Evolutionary conservation across 768 basidiomycete species (phyloP).

Genomic region (Sistotremastrum niveocremeum): DNA sequence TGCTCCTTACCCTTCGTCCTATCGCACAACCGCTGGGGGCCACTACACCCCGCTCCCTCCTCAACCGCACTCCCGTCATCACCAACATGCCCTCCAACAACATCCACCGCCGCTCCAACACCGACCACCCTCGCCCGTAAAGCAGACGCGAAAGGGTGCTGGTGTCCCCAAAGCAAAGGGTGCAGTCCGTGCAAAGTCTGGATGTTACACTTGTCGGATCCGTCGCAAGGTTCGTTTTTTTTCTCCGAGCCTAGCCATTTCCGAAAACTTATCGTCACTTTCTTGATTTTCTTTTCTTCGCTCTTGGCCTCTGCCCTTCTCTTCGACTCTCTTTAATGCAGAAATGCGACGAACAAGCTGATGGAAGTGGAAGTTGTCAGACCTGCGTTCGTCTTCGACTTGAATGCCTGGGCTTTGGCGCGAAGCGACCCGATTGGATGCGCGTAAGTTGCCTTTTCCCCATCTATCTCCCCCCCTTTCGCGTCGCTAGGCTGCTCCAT

Average conservation of each 20-base stretch:
- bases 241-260: neutral
- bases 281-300: slow-evolving; percentile 6
- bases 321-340: slow-evolving; percentile 18
- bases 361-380: slow-evolving; percentile 46
- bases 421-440: slow-evolving; percentile 77
- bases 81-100: slow-evolving; percentile 20
- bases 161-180: slow-evolving; percentile 66
- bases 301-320: slow-evolving; percentile 8
- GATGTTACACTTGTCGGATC: slow-evolving; percentile 81
- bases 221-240: slow-evolving; percentile 53
- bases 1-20: slow-evolving; percentile 3
- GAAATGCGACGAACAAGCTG: slow-evolving; percentile 77
- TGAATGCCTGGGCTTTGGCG: slow-evolving; percentile 78
- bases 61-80: slow-evolving; percentile 2
- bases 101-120: slow-evolving; percentile 20
- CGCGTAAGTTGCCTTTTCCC: slow-evolving; percentile 37
- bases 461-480: slow-evolving; percentile 1
- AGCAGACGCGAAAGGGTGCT: slow-evolving; percentile 31
- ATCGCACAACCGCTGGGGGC: neutral
- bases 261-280: slow-evolving; percentile 5
- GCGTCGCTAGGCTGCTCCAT: slow-evolving; percentile 1
- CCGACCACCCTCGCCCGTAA: slow-evolving; percentile 26
- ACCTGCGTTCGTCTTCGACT: slow-evolving; percentile 70
- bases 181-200: slow-evolving; percentile 73
- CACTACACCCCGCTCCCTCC: too few species aligned